Percentiles rank a stretch among this genome's conserved stretches.
Conservation (phyloP, 202 grass and related monocot species). For the Musa balbisiana region DNA sequence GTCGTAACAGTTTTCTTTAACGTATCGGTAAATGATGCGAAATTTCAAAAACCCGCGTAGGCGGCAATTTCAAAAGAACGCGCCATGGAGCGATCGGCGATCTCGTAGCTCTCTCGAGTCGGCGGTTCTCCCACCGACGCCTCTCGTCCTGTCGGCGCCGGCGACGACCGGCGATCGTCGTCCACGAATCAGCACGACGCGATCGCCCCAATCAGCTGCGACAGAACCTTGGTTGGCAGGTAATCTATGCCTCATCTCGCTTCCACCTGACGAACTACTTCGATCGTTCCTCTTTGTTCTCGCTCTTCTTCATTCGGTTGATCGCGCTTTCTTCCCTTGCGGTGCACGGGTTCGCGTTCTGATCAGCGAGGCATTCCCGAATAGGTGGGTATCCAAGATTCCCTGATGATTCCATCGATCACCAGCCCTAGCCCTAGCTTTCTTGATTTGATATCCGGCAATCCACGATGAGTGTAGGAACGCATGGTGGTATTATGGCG, state of each 20-base stretch:
- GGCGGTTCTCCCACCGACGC: not conserved
- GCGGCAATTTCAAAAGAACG: not conserved
- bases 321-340: not conserved
- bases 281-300: not conserved
- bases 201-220: not conserved
- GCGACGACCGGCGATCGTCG: not conserved
- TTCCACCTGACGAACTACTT: not conserved
- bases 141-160: not conserved
- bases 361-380: not conserved
- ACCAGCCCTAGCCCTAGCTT: not conserved
- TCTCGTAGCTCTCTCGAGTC: not conserved
- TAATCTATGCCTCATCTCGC: not conserved
- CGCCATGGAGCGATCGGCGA: not conserved
- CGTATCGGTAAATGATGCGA: too few species aligned
- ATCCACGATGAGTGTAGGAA: too few species aligned
- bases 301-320: not conserved
- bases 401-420: not conserved
- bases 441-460: not conserved
- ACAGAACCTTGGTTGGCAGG: not conserved
- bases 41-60: not conserved
- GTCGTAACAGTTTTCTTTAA: too few species aligned
- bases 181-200: not conserved
- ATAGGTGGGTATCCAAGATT: not conserved
- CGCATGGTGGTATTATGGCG: too few species aligned
- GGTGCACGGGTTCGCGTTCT: not conserved